Evolutionary conservation across 148 eudicot genomes (phyloP), one percentile per base, ranked within the genome.

Genomic region (Suaeda aralocaspica): DNA sequence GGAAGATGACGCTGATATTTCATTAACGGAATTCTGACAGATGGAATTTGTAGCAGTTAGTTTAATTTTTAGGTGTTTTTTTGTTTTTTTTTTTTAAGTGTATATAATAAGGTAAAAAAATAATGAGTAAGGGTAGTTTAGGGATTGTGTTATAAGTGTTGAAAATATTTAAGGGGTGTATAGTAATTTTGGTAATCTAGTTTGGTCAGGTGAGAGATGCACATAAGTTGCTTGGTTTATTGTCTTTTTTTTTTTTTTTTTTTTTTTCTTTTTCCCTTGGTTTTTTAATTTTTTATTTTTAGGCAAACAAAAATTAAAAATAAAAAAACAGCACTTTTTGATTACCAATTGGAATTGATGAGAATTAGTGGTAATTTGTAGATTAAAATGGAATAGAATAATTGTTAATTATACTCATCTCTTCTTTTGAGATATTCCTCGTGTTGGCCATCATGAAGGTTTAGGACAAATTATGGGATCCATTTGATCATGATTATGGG

Each of bases 11-110:
- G 55, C 11, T 0, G 76, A 72, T 70, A 73, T 74, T 9, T 83
- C 86, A 10, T 29, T 83, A 34, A 78, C 87, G 78, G 66, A 62
- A 62, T 62, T 39, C 76, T 87, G 51, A 81, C 59, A 45, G 68
- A 26, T n/a, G n/a, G n/a, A n/a, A n/a, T n/a, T n/a, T n/a, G n/a
- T n/a, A n/a, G n/a, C n/a, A n/a, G n/a, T n/a, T n/a, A n/a, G n/a
- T n/a, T n/a, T n/a, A n/a, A n/a, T n/a, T n/a, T n/a, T n/a, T n/a
- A n/a, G n/a, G n/a, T n/a, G n/a, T 39, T 64, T 4, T 22, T n/a
- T 44, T 18, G 13, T 11, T 18, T 26, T 31, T 36, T 53, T 76
- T 62, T 53, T 62, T 73, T 61, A 33, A 25, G 62, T 58, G 71
- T 64, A 64, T 14, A 15, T 66, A 59, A 61, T 57, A 67, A 58